Percentiles rank a stretch among this genome's conserved stretches.
These are phyloP conservation scores for Nitzschia palea DNA, from an alignment of 108 stramenopile species.

Conservation along the genomic window DNA sequence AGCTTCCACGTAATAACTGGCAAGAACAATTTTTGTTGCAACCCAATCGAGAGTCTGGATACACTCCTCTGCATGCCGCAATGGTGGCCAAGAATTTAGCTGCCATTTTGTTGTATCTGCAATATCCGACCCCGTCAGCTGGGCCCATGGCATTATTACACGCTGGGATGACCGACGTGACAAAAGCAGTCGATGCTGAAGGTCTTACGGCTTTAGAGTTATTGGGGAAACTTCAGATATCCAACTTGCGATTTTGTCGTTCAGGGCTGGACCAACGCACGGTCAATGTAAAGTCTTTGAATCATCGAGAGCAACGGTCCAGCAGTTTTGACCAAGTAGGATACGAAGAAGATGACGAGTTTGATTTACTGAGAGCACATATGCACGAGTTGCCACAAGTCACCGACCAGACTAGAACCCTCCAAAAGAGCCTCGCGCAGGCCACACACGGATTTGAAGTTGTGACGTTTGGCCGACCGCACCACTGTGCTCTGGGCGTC, in stretches of 20 bases:
- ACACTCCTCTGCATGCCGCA: conserved; percentile 68
- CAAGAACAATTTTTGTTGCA: conserved; percentile 24
- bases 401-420: not conserved
- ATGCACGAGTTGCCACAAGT: conserved; percentile 10
- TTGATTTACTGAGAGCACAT: conserved; percentile 31
- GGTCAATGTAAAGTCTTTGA: not conserved
- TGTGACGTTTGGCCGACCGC: conserved; percentile 72
- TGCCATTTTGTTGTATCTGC: conserved; percentile 51
- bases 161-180: not conserved
- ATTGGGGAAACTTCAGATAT: conserved; percentile 45
- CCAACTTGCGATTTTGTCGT: conserved; percentile 53
- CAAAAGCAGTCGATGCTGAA: conserved; percentile 52
- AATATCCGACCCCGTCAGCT: conserved; percentile 12
- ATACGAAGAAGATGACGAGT: conserved; percentile 29
- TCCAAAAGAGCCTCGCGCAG: not conserved
- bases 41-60: conserved; percentile 60
- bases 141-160: conserved; percentile 20
- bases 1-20: not conserved
- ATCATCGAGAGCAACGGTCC: not conserved
- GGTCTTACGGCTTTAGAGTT: conserved; percentile 64
- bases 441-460: conserved; percentile 63
- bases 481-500: conserved; percentile 77
- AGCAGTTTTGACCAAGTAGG: conserved; percentile 12
- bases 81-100: conserved; percentile 52
- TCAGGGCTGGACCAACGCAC: not conserved